phyloP scores from a whole-genome alignment of 2,329 filamentous ascomycete species.

The Mollisia scopiformis region DNA sequence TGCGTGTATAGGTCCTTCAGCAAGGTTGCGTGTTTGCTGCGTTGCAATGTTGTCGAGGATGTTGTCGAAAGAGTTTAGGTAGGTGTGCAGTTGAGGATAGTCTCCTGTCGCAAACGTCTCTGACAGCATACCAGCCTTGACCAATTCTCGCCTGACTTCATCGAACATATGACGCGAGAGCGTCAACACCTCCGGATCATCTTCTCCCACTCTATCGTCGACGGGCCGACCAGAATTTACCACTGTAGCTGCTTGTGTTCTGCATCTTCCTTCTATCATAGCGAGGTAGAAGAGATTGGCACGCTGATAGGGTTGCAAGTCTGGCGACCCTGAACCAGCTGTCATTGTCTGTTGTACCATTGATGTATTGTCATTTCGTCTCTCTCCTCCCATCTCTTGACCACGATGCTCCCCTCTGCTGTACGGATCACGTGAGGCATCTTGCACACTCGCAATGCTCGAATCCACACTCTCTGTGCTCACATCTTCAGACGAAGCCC shows the following conservation, averaged over 20 bases:
- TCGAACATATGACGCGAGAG: constrained; percentile 29
- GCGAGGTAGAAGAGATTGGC: constrained; percentile 33
- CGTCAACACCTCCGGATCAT: constrained; percentile 29
- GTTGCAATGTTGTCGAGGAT: constrained; percentile 29
- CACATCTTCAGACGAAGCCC: constrained; percentile 22
- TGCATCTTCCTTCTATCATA: constrained; percentile 35
- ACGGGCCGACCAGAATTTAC: constrained; percentile 28
- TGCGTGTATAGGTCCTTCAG: background rate
- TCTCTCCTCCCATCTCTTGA: background rate
- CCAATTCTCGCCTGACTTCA: constrained; percentile 27
- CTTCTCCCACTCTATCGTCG: constrained; percentile 27
- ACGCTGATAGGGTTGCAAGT: constrained; percentile 26
- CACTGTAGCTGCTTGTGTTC: constrained; percentile 28
- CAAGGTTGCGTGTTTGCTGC: constrained; percentile 7
- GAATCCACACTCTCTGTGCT: constrained; percentile 19
- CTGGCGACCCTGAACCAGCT: constrained; percentile 18
- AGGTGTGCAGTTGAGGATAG: constrained; percentile 24
- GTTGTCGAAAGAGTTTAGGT: constrained; percentile 31
- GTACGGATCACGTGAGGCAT: constrained; percentile 12
- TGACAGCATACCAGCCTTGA: constrained; percentile 31
- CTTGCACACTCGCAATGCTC: background rate
- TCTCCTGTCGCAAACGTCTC: constrained; percentile 23
- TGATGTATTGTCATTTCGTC: background rate
- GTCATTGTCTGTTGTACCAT: constrained; percentile 13
- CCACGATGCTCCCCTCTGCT: background rate